These are phyloP conservation scores for Sisymbrium altissimum DNA, from an alignment of 345 rosid species.

Conservation along the genomic window DNA sequence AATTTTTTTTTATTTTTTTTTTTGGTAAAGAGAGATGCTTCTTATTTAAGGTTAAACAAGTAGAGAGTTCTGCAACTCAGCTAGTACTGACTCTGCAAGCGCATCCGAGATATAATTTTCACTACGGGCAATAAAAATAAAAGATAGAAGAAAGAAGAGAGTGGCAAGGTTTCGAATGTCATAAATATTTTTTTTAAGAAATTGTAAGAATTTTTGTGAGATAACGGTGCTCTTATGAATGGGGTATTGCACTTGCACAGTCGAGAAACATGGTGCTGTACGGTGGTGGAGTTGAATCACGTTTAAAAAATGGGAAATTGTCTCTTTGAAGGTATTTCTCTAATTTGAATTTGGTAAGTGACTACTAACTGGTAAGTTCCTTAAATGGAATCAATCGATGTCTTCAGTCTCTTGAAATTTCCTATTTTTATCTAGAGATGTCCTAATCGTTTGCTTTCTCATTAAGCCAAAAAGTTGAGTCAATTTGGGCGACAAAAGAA, in stretches of 20 bases:
- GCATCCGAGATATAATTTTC: too few relatives aligned
- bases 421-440: background rate
- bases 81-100: too few relatives aligned
- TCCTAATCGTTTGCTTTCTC: slow-evolving; percentile 8
- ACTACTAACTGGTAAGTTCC: background rate
- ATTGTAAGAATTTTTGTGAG: too few relatives aligned
- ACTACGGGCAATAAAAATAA: too few relatives aligned
- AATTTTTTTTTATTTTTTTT: too few relatives aligned
- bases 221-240: too few relatives aligned
- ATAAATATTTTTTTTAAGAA: too few relatives aligned
- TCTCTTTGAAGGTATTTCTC: background rate
- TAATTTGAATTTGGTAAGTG: background rate
- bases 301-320: background rate
- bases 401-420: background rate
- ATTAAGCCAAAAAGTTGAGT: slow-evolving; percentile 30
- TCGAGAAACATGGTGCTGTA: background rate
- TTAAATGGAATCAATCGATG: background rate
- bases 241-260: background rate
- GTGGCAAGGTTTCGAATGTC: too few relatives aligned
- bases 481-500: slow-evolving; percentile 52
- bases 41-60: too few relatives aligned
- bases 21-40: too few relatives aligned
- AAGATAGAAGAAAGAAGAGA: too few relatives aligned
- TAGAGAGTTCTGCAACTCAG: too few relatives aligned
- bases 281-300: background rate